Percentiles rank a stretch among this genome's conserved stretches.
phyloP scores from a whole-genome alignment of 345 rosid genomes.

The Cochlearia excelsa region DNA sequence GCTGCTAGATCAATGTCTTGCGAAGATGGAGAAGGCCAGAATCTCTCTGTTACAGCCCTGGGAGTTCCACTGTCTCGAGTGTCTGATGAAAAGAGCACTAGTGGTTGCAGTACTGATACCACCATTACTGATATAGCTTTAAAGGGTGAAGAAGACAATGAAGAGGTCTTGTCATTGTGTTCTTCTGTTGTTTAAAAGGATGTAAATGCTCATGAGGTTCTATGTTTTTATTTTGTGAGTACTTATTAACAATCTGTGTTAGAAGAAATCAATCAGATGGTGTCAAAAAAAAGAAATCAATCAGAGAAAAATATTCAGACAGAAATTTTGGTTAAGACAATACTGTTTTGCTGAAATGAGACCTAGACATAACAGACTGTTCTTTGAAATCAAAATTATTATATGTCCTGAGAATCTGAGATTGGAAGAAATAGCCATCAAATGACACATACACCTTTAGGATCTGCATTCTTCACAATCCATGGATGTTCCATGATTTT shows the following conservation, averaged over 20 bases:
- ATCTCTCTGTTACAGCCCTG: constrained; percentile 41
- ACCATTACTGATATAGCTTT: constrained; percentile 49
- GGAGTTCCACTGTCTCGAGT: constrained; percentile 22
- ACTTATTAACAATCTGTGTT: constrained; percentile 15
- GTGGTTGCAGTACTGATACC: constrained; percentile 52
- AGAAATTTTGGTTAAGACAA: neutral
- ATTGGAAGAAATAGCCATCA: constrained; percentile 12
- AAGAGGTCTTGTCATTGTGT: constrained; percentile 32
- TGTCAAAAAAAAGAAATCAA: neutral
- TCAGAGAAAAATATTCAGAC: neutral
- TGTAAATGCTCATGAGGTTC: constrained; percentile 22
- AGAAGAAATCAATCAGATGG: neutral
- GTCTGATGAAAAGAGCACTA: constrained; percentile 35
- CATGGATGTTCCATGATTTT: constrained; percentile 89
- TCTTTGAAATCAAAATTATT: too few relatives aligned
- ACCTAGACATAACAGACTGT: neutral
- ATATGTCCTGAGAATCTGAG: neutral
- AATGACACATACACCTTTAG: constrained; percentile 47
- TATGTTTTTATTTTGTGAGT: constrained; percentile 11
- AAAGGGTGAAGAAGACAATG: constrained; percentile 30
- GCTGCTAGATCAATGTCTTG: constrained; percentile 16
- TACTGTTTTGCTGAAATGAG: constrained; percentile 3
- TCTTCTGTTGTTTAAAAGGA: constrained; percentile 32
- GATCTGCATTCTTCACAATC: constrained; percentile 79
- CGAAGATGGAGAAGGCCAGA: constrained; percentile 24